A percentile compares a stretch with the other conserved stretches of the same genome.
Conservation (phyloP, 306 rosid species). For the Fragaria ananassa region DNA sequence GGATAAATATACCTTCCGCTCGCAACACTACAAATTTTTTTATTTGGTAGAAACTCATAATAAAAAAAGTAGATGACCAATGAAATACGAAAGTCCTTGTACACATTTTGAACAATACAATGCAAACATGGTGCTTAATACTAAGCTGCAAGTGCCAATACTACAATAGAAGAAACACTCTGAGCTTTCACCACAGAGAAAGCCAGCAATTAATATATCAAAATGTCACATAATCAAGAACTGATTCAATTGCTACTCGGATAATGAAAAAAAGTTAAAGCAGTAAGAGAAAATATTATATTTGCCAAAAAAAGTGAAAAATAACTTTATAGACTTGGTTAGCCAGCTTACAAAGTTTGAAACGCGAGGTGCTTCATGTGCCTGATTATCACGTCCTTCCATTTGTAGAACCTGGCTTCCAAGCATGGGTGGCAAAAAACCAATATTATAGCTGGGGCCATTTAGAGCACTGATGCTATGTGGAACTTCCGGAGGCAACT, state of each 20-base stretch:
- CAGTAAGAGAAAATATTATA: no score
- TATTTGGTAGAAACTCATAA: neutral
- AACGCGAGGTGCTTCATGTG: conserved; percentile 26
- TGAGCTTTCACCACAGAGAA: neutral
- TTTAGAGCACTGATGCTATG: conserved; percentile 35
- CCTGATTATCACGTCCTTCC: conserved; percentile 28
- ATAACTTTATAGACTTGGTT: neutral
- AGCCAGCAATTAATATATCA: neutral
- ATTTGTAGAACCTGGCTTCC: conserved; percentile 28
- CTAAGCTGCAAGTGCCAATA: neutral
- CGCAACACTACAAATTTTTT: neutral
- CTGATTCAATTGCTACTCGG: neutral
- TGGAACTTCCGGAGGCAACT: conserved; percentile 39
- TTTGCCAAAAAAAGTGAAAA: neutral
- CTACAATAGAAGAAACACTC: neutral
- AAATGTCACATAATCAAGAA: neutral
- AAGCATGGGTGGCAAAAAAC: conserved; percentile 29
- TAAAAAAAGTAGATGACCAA: neutral
- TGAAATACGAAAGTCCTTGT: neutral
- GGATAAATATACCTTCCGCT: neutral
- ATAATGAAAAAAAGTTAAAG: neutral
- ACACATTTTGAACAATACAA: neutral
- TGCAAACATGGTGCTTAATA: neutral
- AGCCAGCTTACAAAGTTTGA: conserved; percentile 33
- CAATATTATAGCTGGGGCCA: conserved; percentile 27